These are phyloP conservation scores for Brasenia schreberi DNA, from an alignment of 164 flowering plant genomes.

Conservation along the genomic window DNA sequence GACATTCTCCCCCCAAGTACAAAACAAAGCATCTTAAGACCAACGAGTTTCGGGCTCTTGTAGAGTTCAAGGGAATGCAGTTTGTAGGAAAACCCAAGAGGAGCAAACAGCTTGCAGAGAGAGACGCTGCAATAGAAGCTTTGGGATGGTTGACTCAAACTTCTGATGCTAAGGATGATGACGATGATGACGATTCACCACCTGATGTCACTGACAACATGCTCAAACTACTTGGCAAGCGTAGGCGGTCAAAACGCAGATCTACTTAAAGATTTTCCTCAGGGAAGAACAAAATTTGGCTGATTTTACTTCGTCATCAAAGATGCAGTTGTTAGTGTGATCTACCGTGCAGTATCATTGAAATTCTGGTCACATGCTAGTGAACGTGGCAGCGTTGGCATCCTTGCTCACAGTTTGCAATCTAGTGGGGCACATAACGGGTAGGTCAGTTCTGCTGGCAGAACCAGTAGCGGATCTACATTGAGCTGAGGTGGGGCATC, in stretches of 20 bases:
- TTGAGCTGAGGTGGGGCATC: too few relatives aligned
- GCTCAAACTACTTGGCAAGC: constrained; percentile 74
- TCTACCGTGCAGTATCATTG: too few relatives aligned
- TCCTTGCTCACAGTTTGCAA: too few relatives aligned
- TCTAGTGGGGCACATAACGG: too few relatives aligned
- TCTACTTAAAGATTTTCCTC: not conserved
- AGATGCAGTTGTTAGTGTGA: not conserved
- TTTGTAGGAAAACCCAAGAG: constrained; percentile 92
- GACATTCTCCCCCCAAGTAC: constrained; percentile 91
- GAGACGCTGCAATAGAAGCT: constrained; percentile 94
- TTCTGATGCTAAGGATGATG: constrained; percentile 42
- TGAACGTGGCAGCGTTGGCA: too few relatives aligned
- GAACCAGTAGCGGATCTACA: too few relatives aligned
- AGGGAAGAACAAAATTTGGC: constrained; percentile 19
- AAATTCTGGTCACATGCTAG: too few relatives aligned
- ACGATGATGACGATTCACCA: constrained; percentile 30
- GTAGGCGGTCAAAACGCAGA: constrained; percentile 9
- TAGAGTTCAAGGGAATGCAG: constrained; percentile 97
- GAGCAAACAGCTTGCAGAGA: constrained; percentile 88
- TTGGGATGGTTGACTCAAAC: constrained; percentile 95
- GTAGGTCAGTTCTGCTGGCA: too few relatives aligned
- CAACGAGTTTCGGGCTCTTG: constrained; percentile 84
- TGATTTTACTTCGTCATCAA: not conserved
- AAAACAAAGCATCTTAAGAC: constrained; percentile 90
- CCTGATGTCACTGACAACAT: constrained; percentile 84